Evolutionary conservation across 2,329 filamentous ascomycete species (phyloP).

Genomic region (Cladosporium sp.): DNA sequence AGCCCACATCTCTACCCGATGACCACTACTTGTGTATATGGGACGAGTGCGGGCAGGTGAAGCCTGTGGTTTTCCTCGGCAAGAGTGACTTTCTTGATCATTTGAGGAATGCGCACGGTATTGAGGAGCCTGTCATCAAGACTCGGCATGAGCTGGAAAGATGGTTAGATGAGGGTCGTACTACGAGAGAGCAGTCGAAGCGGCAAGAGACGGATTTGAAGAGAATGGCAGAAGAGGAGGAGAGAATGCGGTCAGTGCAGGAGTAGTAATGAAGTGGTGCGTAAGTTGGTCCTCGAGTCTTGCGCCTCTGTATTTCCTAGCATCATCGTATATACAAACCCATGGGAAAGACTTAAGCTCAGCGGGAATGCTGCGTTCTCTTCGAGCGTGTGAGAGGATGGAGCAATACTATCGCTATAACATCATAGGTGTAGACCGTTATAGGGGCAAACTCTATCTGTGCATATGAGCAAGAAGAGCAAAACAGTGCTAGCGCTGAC

Average conservation of each 20-base stretch:
- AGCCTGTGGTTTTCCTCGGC: not conserved
- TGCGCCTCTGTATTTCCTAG: too few species aligned
- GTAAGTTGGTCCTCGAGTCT: too few species aligned
- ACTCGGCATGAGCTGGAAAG: not conserved
- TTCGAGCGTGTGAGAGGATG: too few species aligned
- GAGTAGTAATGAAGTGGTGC: not conserved
- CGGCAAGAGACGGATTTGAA: not conserved
- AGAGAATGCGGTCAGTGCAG: not conserved
- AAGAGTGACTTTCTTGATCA: not conserved
- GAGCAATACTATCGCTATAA: too few species aligned
- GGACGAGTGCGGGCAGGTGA: not conserved
- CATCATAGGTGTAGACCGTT: too few species aligned
- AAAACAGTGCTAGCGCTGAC: too few species aligned
- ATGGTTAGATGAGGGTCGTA: not conserved
- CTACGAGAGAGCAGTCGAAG: not conserved
- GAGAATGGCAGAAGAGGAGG: not conserved
- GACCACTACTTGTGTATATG: not conserved
- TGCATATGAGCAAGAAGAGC: too few species aligned
- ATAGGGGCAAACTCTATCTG: too few species aligned
- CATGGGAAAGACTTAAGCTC: too few species aligned
- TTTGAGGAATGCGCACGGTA: not conserved
- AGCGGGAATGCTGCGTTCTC: too few species aligned
- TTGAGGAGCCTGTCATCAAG: not conserved
- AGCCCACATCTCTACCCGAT: not conserved
- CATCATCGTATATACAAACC: too few species aligned